Base-by-base conservation (phyloP, 306 rosid species). In the Cercis canadensis region DNA sequence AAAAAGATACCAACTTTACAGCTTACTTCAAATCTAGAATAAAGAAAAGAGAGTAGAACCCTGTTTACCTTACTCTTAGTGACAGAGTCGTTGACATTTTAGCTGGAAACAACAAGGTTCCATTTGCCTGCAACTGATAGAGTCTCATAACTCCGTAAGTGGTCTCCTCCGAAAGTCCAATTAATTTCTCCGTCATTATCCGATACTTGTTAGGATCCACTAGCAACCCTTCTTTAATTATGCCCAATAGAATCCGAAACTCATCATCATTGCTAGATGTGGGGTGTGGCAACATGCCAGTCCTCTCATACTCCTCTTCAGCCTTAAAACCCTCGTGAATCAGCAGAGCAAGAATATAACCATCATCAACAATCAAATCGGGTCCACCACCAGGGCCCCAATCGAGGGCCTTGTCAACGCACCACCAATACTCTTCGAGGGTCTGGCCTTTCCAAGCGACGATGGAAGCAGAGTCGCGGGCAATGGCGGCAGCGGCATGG, bases 371-470 rank as follows among this genome's bases (percentile, higher is more conserved):
- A 37, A 86, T 86, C 56, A 86, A 80, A 69, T 86, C 90, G 7
- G 86, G 88, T 0, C 90, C 88, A 7, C 86, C 88, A 0, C 72
- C 80, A 1, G 90, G 82, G 13, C 88, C 88, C 90, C 88, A 86
- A 59, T 86, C 90, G 17, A 86, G 74, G 0, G 90, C 78, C 0
- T 86, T 68, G 84, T 86, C 88, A 0, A 88, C 80, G 73, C 90
- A 86, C 90, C 90, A 86, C 90, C 88, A 80, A 65, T 24, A 24
- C 3, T 24, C 90, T 69, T 80, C 86, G 3, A 86, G 78, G 14
- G 88, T 86, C 84, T 83, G 88, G 0, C 88, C 90, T 60, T 83
- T 86, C 88, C 90, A 86, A 37, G 90, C 90, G 36, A 86, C 83
- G 6, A 86, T 86, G 3, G 88, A 82, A 17, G 90, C 88, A 16